phyloP scores from a whole-genome alignment of 2,329 filamentous ascomycete species.

The Botrytis aclada region DNA sequence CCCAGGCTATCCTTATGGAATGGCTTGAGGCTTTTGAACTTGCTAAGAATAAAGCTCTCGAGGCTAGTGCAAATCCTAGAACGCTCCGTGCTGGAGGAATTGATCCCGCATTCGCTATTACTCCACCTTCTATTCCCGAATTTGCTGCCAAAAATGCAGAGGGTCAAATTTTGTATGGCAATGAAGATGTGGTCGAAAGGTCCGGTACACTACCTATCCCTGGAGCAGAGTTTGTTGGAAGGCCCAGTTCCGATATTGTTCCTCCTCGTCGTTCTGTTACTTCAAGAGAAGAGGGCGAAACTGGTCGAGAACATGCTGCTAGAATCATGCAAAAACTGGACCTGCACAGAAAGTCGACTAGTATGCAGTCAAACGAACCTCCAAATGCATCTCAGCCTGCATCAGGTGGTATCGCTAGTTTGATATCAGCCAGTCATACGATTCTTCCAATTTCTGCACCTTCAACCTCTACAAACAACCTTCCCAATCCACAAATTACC shows the following conservation, averaged over 20 bases:
- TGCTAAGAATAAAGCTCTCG: constrained; percentile 87
- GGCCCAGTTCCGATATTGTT: constrained; percentile 73
- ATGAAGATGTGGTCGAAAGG: constrained; percentile 59
- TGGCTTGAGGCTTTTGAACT: constrained; percentile 94
- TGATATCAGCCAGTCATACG: constrained; percentile 82
- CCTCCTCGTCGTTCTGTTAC: constrained; percentile 52
- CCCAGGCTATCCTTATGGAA: constrained; percentile 84
- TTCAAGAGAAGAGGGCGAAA: constrained; percentile 67
- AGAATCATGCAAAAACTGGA: constrained; percentile 93
- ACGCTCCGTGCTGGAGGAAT: constrained; percentile 46
- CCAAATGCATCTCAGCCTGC: constrained; percentile 39
- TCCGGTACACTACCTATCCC: constrained; percentile 63
- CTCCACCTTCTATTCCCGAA: constrained; percentile 80
- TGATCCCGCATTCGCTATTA: constrained; percentile 87
- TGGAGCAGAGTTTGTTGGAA: constrained; percentile 54
- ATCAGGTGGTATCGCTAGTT: constrained; percentile 69
- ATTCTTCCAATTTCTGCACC: constrained; percentile 61
- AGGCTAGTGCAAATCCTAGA: constrained; percentile 57
- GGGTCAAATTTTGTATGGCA: constrained; percentile 47
- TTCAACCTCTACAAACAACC: constrained; percentile 37
- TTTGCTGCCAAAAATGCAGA: constrained; percentile 80
- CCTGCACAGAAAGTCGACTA: constrained; percentile 72
- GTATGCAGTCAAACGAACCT: constrained; percentile 41
- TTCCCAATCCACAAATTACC: constrained; percentile 39
- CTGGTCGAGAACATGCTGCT: constrained; percentile 74